These are phyloP conservation scores for Carpinus viminea DNA, from an alignment of 306 rosid species.

Conservation along the genomic window DNA sequence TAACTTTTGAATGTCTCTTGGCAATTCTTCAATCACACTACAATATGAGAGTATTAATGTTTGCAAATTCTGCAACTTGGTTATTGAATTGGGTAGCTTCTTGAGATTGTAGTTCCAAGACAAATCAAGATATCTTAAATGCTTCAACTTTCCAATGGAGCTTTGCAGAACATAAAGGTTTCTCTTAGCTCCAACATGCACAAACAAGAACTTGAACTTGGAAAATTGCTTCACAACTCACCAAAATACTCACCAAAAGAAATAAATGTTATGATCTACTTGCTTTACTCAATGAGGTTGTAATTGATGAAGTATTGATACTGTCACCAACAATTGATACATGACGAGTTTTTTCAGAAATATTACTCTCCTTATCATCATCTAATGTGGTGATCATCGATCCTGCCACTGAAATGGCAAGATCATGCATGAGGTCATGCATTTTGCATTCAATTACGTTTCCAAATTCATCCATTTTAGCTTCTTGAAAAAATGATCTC, in stretches of 20 bases:
- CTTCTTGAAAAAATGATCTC: conserved; percentile 16
- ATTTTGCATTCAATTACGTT: background rate
- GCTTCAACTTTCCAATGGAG: background rate
- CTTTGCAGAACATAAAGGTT: background rate
- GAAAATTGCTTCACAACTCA: background rate
- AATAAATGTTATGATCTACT: no score
- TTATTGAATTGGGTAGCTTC: background rate
- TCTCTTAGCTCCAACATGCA: background rate
- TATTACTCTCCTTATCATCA: no score
- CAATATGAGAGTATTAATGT: no score
- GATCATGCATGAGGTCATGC: conserved; percentile 16
- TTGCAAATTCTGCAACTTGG: no score
- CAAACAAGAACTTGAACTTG: background rate
- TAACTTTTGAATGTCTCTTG: no score
- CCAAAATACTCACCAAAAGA: no score
- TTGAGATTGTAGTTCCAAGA: background rate
- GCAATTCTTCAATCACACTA: no score
- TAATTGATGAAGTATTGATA: background rate
- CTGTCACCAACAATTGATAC: background rate
- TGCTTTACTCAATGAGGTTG: background rate
- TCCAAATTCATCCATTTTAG: fast-evolving
- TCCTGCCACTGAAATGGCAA: background rate
- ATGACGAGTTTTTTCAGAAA: background rate
- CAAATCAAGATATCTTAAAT: background rate
- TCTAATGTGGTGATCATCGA: no score